Conservation (phyloP, 2,329 filamentous ascomycete genomes). For the Plectosphaerella cucumerina region DNA sequence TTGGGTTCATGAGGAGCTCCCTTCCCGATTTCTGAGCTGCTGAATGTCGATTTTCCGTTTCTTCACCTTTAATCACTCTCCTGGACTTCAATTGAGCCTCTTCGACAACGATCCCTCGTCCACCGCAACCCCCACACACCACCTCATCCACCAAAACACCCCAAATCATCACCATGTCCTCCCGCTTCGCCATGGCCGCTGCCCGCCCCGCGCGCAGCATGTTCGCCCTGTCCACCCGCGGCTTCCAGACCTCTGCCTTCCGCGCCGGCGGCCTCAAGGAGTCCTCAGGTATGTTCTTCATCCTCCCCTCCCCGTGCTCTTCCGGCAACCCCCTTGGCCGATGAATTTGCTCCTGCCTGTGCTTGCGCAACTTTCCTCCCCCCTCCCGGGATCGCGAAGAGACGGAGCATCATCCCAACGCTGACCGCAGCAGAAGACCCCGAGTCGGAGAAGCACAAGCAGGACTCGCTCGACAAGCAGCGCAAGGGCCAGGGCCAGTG, state of each 20-base stretch:
- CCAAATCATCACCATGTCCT: constrained; percentile 21
- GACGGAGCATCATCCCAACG: neutral
- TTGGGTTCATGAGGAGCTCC: too few species aligned
- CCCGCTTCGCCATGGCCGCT: constrained; percentile 19
- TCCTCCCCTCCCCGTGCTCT: neutral
- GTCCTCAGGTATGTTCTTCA: constrained; percentile 25
- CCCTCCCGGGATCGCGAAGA: neutral
- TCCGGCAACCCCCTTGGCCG: neutral
- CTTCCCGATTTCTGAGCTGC: neutral
- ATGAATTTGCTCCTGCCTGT: neutral
- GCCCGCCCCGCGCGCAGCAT: constrained; percentile 16
- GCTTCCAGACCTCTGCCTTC: constrained; percentile 22
- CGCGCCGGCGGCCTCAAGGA: constrained; percentile 28
- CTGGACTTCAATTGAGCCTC: neutral
- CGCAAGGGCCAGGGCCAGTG: constrained; percentile 68
- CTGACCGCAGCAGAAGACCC: constrained; percentile 24
- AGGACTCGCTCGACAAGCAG: constrained; percentile 61
- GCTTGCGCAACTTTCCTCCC: neutral
- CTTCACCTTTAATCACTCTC: neutral
- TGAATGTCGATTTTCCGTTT: neutral
- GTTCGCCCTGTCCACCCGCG: constrained; percentile 16
- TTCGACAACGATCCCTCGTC: too few species aligned
- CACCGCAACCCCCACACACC: neutral
- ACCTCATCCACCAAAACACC: neutral
- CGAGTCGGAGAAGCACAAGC: constrained; percentile 54